phyloP scores from a whole-genome alignment of 169 alveolate species.

The Cyclospora cayetanensis region DNA sequence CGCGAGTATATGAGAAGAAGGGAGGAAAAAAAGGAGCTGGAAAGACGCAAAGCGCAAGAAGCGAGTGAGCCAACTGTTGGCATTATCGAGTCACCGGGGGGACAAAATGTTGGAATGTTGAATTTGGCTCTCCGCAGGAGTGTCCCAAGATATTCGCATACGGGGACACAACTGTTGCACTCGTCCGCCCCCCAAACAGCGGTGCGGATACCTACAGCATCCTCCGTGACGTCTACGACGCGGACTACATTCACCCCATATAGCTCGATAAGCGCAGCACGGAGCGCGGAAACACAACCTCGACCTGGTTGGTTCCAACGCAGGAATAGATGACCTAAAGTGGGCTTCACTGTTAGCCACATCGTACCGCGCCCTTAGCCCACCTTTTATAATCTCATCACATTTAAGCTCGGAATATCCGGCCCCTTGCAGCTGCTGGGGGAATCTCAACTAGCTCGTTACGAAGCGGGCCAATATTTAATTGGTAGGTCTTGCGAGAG shows the following conservation, averaged over 20 bases:
- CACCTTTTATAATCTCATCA: too few species aligned
- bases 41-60: neutral
- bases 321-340: too few species aligned
- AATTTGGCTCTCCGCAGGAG: neutral
- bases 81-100: neutral
- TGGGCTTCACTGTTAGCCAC: too few species aligned
- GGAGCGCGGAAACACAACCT: neutral
- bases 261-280: neutral
- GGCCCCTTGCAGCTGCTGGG: too few species aligned
- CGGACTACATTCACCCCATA: conserved; percentile 3
- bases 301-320: neutral
- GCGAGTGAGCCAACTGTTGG: neutral
- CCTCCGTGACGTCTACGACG: neutral
- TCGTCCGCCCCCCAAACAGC: neutral
- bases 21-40: conserved; percentile 19
- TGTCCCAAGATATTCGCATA: neutral
- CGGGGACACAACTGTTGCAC: neutral
- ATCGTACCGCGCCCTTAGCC: too few species aligned
- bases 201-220: neutral
- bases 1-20: neutral
- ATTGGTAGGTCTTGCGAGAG: too few species aligned
- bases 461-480: too few species aligned
- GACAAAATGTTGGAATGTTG: neutral
- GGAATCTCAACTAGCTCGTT: too few species aligned
- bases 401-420: too few species aligned